These are phyloP conservation scores for Naegleria fowleri DNA, from an alignment of 208 protist species.

Conservation along the genomic window DNA sequence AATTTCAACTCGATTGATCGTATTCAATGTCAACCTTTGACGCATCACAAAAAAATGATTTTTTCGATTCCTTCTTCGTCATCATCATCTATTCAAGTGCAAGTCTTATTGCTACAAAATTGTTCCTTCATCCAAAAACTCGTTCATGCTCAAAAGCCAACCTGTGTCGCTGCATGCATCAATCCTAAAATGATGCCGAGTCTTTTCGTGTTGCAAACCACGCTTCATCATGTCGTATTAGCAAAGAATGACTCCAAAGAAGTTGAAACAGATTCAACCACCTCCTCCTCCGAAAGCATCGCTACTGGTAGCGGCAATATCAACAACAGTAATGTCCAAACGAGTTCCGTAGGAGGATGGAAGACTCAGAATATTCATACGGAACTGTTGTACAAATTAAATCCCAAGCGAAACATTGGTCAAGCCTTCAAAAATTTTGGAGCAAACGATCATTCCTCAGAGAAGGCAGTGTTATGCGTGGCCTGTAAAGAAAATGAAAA, in stretches of 20 bases:
- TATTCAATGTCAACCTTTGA: no score
- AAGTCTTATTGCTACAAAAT: neutral
- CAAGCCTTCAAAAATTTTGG: neutral
- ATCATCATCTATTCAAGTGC: no score
- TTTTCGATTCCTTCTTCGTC: no score
- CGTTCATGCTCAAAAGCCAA: neutral
- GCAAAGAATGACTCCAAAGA: neutral
- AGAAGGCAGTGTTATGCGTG: neutral
- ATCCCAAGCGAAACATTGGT: neutral
- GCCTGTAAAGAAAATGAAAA: neutral
- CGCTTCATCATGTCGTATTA: neutral
- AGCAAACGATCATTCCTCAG: neutral
- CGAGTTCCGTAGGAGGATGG: neutral
- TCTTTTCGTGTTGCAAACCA: neutral
- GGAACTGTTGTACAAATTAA: neutral
- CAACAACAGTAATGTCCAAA: no score
- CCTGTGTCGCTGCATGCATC: neutral
- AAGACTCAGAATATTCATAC: neutral
- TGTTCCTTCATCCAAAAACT: neutral
- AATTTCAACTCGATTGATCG: no score
- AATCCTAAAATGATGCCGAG: neutral
- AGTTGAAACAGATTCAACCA: neutral
- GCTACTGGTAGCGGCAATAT: no score
- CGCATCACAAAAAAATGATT: no score
- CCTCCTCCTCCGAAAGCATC: no score